Percentiles rank a stretch among this genome's conserved stretches.
Conservation (phyloP, 306 rosid species). For the Luffa aegyptiaca region DNA sequence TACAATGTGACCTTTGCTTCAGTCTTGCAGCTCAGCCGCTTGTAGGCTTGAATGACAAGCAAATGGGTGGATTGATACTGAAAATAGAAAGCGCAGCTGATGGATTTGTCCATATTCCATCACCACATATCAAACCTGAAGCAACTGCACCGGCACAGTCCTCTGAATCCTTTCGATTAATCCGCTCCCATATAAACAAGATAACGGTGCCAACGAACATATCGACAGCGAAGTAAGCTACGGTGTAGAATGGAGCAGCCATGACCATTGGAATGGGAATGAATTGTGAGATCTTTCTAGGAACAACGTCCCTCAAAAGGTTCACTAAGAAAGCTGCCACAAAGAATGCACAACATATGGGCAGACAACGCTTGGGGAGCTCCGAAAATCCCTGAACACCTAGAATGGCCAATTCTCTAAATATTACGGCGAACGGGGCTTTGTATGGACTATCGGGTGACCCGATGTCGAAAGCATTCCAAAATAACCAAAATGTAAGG, state of each 20-base stretch:
- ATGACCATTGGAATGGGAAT: constrained; percentile 95
- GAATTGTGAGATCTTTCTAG: constrained; percentile 54
- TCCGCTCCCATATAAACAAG: constrained; percentile 66
- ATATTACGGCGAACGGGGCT: constrained; percentile 83
- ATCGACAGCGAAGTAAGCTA: constrained; percentile 83
- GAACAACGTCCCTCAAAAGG: constrained; percentile 57
- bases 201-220: constrained; percentile 86
- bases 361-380: constrained; percentile 76
- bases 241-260: constrained; percentile 85
- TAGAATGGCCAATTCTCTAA: constrained; percentile 88
- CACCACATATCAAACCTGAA: constrained; percentile 90
- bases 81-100: constrained; percentile 77
- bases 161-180: constrained; percentile 69
- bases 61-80: constrained; percentile 76
- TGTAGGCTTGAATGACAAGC: constrained; percentile 91
- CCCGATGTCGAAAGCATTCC: constrained; percentile 91
- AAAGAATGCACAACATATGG: constrained; percentile 63
- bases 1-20: not conserved
- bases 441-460: constrained; percentile 84
- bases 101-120: constrained; percentile 95
- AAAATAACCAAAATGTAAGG: constrained; percentile 91
- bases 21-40: constrained; percentile 27
- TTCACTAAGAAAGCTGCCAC: constrained; percentile 60
- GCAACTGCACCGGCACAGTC: constrained; percentile 90
- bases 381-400: constrained; percentile 86